Conservation (phyloP, 2,329 filamentous ascomycete species). For the Botrytis deweyae region DNA sequence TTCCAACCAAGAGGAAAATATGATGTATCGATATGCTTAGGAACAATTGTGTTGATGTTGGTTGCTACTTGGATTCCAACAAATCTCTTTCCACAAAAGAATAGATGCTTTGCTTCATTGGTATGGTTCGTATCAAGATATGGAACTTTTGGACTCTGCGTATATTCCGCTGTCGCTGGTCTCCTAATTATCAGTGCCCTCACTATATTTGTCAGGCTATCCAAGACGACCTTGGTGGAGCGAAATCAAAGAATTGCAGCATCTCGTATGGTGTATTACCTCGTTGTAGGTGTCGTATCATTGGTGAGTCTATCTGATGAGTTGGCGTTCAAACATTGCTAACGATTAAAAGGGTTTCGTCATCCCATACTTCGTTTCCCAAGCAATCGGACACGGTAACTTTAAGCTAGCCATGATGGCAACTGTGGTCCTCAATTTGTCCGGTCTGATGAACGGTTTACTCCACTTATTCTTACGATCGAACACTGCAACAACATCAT, state of each 20-base stretch:
- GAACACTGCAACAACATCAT: slow-evolving; percentile 57
- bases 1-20: slow-evolving; percentile 61
- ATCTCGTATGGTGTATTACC: slow-evolving; percentile 69
- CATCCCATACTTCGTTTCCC: slow-evolving; percentile 62
- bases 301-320: slow-evolving; percentile 49
- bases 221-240: slow-evolving; percentile 54
- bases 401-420: slow-evolving; percentile 60
- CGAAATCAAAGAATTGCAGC: slow-evolving; percentile 60
- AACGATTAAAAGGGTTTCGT: slow-evolving; percentile 51
- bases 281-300: slow-evolving; percentile 53
- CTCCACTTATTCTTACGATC: slow-evolving; percentile 67
- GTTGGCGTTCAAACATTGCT: slow-evolving; percentile 29
- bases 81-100: slow-evolving; percentile 52
- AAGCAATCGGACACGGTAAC: slow-evolving; percentile 49
- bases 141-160: slow-evolving; percentile 54
- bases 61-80: slow-evolving; percentile 60
- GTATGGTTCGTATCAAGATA: slow-evolving; percentile 66
- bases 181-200: slow-evolving; percentile 52
- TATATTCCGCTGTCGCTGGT: slow-evolving; percentile 52
- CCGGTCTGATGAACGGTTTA: slow-evolving; percentile 63
- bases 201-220: slow-evolving; percentile 57
- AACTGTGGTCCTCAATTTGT: slow-evolving; percentile 64
- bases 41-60: slow-evolving; percentile 50
- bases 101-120: slow-evolving; percentile 65
- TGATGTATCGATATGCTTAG: slow-evolving; percentile 57